Evolutionary conservation across 768 basidiomycete genomes (phyloP).

Genomic region (Leccinum uliginosum): DNA sequence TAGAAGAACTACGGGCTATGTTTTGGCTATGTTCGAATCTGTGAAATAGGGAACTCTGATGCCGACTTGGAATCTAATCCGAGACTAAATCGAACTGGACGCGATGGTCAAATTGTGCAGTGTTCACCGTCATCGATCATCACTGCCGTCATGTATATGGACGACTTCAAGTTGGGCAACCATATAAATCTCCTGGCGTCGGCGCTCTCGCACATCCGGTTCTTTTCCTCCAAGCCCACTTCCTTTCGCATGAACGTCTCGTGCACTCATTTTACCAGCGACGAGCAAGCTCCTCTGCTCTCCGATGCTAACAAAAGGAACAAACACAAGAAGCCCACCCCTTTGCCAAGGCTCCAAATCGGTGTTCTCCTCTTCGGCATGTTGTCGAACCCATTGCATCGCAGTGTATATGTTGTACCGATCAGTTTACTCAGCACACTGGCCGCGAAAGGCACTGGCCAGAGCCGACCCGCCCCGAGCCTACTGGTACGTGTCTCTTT

Average conservation of each 20-base stretch:
- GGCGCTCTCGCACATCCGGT: background rate
- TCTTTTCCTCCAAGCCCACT: background rate
- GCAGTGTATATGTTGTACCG: conserved; percentile 42
- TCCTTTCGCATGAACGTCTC: conserved; percentile 13
- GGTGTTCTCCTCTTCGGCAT: conserved; percentile 39
- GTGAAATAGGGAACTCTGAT: no score
- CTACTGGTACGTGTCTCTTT: no score
- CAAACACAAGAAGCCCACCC: conserved; percentile 30
- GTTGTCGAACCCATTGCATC: conserved; percentile 45
- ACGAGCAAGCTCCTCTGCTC: conserved; percentile 25
- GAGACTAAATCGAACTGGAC: no score
- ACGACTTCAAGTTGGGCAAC: background rate
- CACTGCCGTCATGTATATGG: no score
- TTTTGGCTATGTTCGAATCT: no score
- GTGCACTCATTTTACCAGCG: conserved; percentile 5
- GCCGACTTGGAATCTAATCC: no score
- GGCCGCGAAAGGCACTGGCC: no score
- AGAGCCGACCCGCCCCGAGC: no score
- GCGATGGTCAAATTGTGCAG: no score
- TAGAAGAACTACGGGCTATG: no score
- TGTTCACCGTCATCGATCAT: no score
- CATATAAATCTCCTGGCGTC: conserved; percentile 16
- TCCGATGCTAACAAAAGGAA: conserved; percentile 5
- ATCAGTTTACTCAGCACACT: no score
- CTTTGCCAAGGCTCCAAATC: conserved; percentile 44